phyloP scores from a whole-genome alignment of 441 rosid genomes.

The Raphanus hybrid region DNA sequence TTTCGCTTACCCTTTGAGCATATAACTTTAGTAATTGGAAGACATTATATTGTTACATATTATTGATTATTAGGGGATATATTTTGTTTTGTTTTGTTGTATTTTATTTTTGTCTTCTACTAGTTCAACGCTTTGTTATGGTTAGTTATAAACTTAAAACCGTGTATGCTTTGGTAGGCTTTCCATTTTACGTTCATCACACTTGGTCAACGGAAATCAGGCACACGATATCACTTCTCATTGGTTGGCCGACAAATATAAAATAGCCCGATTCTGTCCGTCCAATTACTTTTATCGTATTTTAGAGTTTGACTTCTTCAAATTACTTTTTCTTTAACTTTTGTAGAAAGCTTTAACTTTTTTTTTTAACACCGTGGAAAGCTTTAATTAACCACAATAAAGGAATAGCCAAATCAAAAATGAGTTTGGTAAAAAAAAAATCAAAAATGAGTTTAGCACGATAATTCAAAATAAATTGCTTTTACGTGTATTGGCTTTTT shows the following conservation, averaged over 20 bases:
- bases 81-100: background rate
- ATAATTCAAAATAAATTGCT: background rate
- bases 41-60: too few species aligned
- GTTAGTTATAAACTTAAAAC: background rate
- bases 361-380: too few species aligned
- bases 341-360: background rate
- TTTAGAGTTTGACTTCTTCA: slow-evolving; percentile 23
- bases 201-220: slow-evolving; percentile 23
- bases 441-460: background rate
- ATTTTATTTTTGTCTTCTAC: background rate
- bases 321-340: background rate
- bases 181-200: background rate
- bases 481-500: background rate
- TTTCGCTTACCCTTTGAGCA: background rate
- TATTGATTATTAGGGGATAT: background rate
- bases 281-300: background rate
- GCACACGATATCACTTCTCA: background rate
- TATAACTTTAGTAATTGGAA: too few species aligned
- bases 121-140: slow-evolving; percentile 16
- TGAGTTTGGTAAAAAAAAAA: background rate
- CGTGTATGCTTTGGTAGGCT: slow-evolving; percentile 2
- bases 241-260: slow-evolving; percentile 15
- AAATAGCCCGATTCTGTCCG: slow-evolving; percentile 1
- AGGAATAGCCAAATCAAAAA: background rate
- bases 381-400: slow-evolving; percentile 3